Percentiles rank a stretch among this genome's conserved stretches.
phyloP scores from a whole-genome alignment of 176 grass and related monocot species.

The Oryza meridionalis region DNA sequence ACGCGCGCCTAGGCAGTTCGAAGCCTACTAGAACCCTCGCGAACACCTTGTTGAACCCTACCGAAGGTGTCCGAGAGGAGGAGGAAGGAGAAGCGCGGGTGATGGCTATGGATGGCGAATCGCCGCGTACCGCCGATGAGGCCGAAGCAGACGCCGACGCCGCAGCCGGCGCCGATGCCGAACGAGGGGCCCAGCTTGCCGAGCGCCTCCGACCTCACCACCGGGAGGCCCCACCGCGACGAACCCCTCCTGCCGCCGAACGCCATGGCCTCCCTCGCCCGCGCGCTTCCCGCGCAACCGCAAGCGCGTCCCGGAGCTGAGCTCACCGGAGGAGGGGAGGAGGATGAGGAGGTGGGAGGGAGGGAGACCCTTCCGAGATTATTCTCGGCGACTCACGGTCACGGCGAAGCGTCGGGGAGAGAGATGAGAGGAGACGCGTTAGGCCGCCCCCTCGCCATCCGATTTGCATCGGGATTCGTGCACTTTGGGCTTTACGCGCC shows the following conservation, averaged over 20 bases:
- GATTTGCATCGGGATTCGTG: constrained; percentile 17
- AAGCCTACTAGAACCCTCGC: neutral
- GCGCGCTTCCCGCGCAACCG: neutral
- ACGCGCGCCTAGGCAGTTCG: neutral
- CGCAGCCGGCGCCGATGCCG: constrained; percentile 82
- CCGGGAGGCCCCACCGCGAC: constrained; percentile 59
- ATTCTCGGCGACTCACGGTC: neutral
- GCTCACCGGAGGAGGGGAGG: neutral
- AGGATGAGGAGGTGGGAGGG: neutral
- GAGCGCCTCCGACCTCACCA: constrained; percentile 57
- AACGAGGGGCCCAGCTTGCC: constrained; percentile 81
- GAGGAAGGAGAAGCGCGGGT: neutral
- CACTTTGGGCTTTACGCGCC: neutral
- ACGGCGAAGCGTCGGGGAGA: no score
- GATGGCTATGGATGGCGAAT: neutral
- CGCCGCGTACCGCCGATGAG: constrained; percentile 73
- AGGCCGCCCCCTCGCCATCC: neutral
- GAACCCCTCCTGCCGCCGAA: constrained; percentile 47
- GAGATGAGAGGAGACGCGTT: neutral
- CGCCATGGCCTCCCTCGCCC: constrained; percentile 34
- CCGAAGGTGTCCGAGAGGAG: neutral
- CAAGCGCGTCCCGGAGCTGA: neutral
- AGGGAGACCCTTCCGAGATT: neutral
- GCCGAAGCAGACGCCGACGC: constrained; percentile 76
- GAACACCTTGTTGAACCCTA: neutral